phyloP scores from a whole-genome alignment of 2,329 filamentous ascomycete species.

The Cryphonectria nitschkei region DNA sequence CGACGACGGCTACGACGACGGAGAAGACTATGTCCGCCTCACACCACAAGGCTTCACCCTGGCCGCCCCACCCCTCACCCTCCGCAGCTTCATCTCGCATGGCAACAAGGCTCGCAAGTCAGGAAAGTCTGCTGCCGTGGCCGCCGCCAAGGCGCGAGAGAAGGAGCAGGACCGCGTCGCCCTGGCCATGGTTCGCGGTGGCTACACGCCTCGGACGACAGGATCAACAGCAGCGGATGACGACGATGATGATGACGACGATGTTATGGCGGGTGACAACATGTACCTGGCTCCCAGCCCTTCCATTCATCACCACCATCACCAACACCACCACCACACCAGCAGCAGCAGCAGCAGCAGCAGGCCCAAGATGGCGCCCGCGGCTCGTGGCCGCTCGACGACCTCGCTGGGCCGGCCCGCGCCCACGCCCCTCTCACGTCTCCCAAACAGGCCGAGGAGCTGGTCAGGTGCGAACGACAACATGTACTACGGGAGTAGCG shows the following conservation, averaged over 20 bases:
- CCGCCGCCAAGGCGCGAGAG: constrained; percentile 33
- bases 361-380: constrained; percentile 18
- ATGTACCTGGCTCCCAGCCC: constrained; percentile 37
- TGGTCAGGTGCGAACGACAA: constrained; percentile 30
- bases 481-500: constrained; percentile 26
- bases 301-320: not conserved
- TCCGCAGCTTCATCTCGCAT: constrained; percentile 26
- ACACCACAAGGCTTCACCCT: constrained; percentile 35
- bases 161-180: constrained; percentile 24
- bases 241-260: not conserved
- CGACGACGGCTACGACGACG: constrained; percentile 47
- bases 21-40: constrained; percentile 53
- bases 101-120: constrained; percentile 23
- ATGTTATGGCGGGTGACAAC: constrained; percentile 30
- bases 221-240: not conserved
- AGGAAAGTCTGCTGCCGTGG: constrained; percentile 19
- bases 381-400: constrained; percentile 35
- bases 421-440: constrained; percentile 32
- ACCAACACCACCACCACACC: not conserved
- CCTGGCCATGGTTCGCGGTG: constrained; percentile 25
- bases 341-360: not conserved
- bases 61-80: constrained; percentile 41
- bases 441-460: constrained; percentile 37
- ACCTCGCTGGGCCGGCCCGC: constrained; percentile 34
- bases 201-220: not conserved